Evolutionary conservation across 495 filamentous ascomycete species (phyloP), one percentile per base, ranked within the genome.

Genomic region (Astrocystis sublimbata): DNA sequence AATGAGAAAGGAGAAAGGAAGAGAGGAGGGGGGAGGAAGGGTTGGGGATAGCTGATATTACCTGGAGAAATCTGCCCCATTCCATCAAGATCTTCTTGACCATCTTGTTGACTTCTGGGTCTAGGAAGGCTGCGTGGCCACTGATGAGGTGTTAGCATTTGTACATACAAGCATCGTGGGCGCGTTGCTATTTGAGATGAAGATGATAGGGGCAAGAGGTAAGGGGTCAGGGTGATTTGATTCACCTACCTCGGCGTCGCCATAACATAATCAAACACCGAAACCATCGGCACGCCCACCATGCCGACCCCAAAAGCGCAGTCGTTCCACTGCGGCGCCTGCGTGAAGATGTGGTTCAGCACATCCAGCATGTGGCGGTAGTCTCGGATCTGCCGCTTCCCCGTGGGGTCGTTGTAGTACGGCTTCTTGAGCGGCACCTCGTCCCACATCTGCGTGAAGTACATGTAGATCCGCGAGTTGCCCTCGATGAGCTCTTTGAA

Each of bases 181-280:
- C 7, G 4, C 15, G 35, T 12, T 23, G 6, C 13, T 36, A 6
- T 36, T 13, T 13, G 6, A 36, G 6, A 6, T 3, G 15, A 17
- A n/a, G 17, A 38, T 6, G 0, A 17, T n/a, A 30, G 4, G 3
- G 17, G 6, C 26, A n/a, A n/a, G 13, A 30, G 17, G 4, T 23
- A 49, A 6, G 4, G 21, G 6, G 10, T 7, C 4, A 19, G 13
- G 21, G 24, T 9, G 6, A n/a, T 8, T 19, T n/a, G 17, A 19
- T 26, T 3, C 15, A 8, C 41, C 40, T 79, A 87, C 61, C 78
- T 84, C 0, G 83, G 78, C 0, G 89, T 92, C 10, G 83, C 86
- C 86, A 90, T 90, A 4, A 86, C 86, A 78, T 88, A 91, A 68
- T 90, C 87, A 13, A 92, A 81, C 23, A 91, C 78, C 4, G 87